A percentile compares a stretch with the other conserved stretches of the same genome.
phyloP scores from a whole-genome alignment of 2,329 filamentous ascomycete genomes.

The Penicillium corylophilum region DNA sequence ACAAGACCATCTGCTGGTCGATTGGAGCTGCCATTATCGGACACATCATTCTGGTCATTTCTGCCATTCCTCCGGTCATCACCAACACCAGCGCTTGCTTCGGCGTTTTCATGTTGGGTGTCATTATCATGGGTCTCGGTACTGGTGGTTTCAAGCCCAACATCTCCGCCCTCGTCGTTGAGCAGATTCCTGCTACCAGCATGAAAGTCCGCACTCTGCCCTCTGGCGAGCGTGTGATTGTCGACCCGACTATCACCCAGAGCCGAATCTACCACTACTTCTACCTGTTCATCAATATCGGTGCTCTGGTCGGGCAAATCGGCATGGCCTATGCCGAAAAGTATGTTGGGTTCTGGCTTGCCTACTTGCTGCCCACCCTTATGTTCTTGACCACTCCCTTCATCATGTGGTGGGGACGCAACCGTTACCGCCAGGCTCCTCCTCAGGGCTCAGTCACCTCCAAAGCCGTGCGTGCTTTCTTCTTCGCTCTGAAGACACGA shows the following conservation, averaged over 20 bases:
- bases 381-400: slow-evolving; percentile 64
- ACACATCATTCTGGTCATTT: slow-evolving; percentile 65
- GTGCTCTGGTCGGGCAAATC: slow-evolving; percentile 60
- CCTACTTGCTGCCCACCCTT: slow-evolving; percentile 62
- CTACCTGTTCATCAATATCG: slow-evolving; percentile 70
- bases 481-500: slow-evolving; percentile 61
- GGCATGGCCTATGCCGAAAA: slow-evolving; percentile 72
- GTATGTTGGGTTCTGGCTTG: slow-evolving; percentile 67
- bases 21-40: slow-evolving; percentile 64
- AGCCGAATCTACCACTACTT: slow-evolving; percentile 70
- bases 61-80: slow-evolving; percentile 65
- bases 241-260: slow-evolving; percentile 68
- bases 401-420: slow-evolving; percentile 59
- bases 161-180: slow-evolving; percentile 68
- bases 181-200: slow-evolving; percentile 63
- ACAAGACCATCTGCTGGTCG: slow-evolving; percentile 68
- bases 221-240: slow-evolving; percentile 65
- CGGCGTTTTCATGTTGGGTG: slow-evolving; percentile 62
- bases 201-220: slow-evolving; percentile 55
- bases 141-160: slow-evolving; percentile 82
- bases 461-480: slow-evolving; percentile 64
- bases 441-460: slow-evolving; percentile 71
- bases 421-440: slow-evolving; percentile 63
- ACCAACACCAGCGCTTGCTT: slow-evolving; percentile 57
- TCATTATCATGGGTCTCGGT: slow-evolving; percentile 68